Base-by-base conservation (phyloP, 169 alveolate species). In the Plasmodium gonderi region DNA sequence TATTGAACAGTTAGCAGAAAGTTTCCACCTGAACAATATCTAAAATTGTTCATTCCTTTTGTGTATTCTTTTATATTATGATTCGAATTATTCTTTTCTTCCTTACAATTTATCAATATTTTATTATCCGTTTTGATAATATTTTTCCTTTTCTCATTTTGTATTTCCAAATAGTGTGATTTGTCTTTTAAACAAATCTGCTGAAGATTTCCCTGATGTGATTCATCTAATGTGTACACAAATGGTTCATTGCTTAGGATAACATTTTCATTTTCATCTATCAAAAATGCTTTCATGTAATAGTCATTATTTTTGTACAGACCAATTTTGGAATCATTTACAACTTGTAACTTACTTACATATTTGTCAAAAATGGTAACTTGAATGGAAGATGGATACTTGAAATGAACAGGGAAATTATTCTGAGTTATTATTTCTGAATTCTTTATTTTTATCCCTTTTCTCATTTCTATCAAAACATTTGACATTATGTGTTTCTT, bases 311-410 rank as follows among this genome's bases (percentile, higher is more conserved):
- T 75, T 38, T 85, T 85, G 68, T 74, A 85, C 38, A 85, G 68
- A 17, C 23, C 38, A 7, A 85, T 14, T 14, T 26, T 69, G 2
- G 72, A n/a, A 11, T 45, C 79, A 51, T 75, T 29, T 44, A 85
- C 45, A 23, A 76, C 36, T 38, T 85, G 49, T 29, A 85, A 67
- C 31, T 47, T 51, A 8, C 44, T 33, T 1, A 85, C 67, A 11
- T 72, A 8, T 42, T 29, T 85, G 47, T 78, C 83, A 75, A 85
- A 85, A 36, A 85, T 36, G 6, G 85, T 17, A 23, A 85, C 23
- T 51, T 85, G 85, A 20, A 85, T 85, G 33, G 92, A 85, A n/a
- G 85, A 75, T 2, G 92, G 92, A 33, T 85, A 85, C 51, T 75
- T 85, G 45, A 72, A 51, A 75, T 85, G 92, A 20, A 85, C 72